Percentiles rank a stretch among this genome's conserved stretches.
These are phyloP conservation scores for Alternaria alternata DNA, from an alignment of 2,329 filamentous ascomycete species.

Conservation along the genomic window DNA sequence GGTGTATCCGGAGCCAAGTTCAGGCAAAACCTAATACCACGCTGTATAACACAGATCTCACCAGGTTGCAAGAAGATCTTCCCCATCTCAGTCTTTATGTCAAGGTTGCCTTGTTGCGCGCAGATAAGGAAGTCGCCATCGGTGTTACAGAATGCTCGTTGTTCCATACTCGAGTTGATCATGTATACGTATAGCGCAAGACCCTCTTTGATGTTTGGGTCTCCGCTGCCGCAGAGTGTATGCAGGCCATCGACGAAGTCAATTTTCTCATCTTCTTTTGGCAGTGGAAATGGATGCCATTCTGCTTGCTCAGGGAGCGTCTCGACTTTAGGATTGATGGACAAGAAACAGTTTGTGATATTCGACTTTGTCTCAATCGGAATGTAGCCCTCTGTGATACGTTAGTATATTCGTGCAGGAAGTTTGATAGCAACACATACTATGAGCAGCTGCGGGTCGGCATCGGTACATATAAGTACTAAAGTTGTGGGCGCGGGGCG, in stretches of 20 bases:
- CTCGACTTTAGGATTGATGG: conserved; percentile 57
- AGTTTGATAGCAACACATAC: conserved; percentile 22
- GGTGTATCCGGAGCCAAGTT: conserved; percentile 44
- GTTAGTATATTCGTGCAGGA: conserved; percentile 17
- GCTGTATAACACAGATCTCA: conserved; percentile 53
- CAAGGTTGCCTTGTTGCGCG: conserved; percentile 47
- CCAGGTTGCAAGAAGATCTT: conserved; percentile 50
- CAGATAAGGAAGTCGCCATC: conserved; percentile 52
- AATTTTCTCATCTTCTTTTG: conserved; percentile 48
- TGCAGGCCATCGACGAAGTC: conserved; percentile 60
- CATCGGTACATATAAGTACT: conserved; percentile 58
- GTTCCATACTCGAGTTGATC: conserved; percentile 58
- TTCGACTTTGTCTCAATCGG: conserved; percentile 42
- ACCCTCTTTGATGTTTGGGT: conserved; percentile 60
- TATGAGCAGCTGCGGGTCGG: conserved; percentile 55
- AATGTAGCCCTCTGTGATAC: conserved; percentile 36
- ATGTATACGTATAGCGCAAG: conserved; percentile 60
- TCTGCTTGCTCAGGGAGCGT: conserved; percentile 61
- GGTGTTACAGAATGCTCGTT: conserved; percentile 57
- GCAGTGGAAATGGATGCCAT: conserved; percentile 55
- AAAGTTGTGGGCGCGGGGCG: conserved; percentile 53
- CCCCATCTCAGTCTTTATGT: conserved; percentile 52
- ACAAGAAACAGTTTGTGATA: conserved; percentile 56
- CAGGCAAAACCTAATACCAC: conserved; percentile 50
- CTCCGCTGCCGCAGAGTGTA: conserved; percentile 60